phyloP scores from a whole-genome alignment of 768 basidiomycete genomes.

The Russula sp. region DNA sequence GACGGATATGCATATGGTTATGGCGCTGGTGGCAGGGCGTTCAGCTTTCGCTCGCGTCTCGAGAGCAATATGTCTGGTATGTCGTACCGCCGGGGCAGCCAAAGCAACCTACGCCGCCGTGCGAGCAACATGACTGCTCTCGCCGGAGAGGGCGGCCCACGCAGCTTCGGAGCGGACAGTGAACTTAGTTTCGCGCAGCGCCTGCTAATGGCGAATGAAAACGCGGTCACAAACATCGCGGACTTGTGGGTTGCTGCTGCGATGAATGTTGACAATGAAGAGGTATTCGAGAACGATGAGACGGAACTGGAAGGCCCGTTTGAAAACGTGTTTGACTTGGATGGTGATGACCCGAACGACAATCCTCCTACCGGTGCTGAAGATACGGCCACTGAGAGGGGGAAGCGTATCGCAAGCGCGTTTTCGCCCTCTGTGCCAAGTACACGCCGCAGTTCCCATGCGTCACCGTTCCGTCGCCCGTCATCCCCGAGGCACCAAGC shows the following conservation, averaged over 20 bases:
- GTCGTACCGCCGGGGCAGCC: slow-evolving; percentile 47
- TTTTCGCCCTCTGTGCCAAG: slow-evolving; percentile 13
- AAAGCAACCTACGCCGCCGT: slow-evolving; percentile 45
- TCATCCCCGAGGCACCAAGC: slow-evolving; percentile 21
- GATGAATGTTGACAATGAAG: slow-evolving; percentile 89
- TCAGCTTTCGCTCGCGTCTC: slow-evolving; percentile 23
- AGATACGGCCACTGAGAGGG: slow-evolving; percentile 10
- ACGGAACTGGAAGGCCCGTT: slow-evolving; percentile 34
- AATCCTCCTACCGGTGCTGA: background rate
- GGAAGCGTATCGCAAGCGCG: background rate
- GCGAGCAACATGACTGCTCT: slow-evolving; percentile 36
- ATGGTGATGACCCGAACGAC: slow-evolving; percentile 30
- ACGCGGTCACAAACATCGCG: slow-evolving; percentile 89
- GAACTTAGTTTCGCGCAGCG: slow-evolving; percentile 87
- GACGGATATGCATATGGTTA: slow-evolving; percentile 84
- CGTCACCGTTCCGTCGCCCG: slow-evolving; percentile 17
- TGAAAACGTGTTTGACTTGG: slow-evolving; percentile 29
- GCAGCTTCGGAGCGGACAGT: slow-evolving; percentile 38
- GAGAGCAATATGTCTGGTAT: slow-evolving; percentile 21
- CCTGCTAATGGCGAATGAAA: slow-evolving; percentile 88
- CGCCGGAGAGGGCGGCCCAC: slow-evolving; percentile 33
- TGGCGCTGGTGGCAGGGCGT: slow-evolving; percentile 36
- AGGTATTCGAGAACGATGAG: slow-evolving; percentile 53
- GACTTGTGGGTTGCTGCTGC: slow-evolving; percentile 98
- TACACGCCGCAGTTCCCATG: slow-evolving; percentile 11